Evolutionary conservation across 2,329 filamentous ascomycete species (phyloP).

Genomic region (Aureobasidium zeae): DNA sequence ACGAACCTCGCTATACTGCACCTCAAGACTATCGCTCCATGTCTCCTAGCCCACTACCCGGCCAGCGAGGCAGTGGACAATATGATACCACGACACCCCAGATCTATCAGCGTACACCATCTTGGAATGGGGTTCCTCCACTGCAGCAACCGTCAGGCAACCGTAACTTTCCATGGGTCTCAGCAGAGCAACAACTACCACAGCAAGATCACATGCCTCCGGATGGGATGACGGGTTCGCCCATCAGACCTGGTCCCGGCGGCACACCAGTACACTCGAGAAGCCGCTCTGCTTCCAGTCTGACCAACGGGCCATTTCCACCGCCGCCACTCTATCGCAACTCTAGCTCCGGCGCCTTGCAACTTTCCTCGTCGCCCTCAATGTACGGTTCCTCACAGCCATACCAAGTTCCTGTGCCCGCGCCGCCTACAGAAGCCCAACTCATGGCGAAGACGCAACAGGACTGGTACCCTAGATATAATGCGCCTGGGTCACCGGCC

Average conservation of each 20-base stretch:
- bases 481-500: background rate
- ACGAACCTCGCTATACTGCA: conserved; percentile 7
- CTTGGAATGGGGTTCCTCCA: background rate
- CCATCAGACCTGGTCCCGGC: background rate
- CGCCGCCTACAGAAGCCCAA: background rate
- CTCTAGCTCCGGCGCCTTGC: background rate
- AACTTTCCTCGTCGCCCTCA: background rate
- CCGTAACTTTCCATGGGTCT: conserved; percentile 2
- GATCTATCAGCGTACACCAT: conserved; percentile 3
- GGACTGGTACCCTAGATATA: conserved; percentile 5
- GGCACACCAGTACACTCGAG: conserved; percentile 5
- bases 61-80: conserved; percentile 11
- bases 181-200: background rate
- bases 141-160: background rate
- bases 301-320: conserved; percentile 1
- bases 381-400: conserved; percentile 6
- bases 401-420: conserved; percentile 8
- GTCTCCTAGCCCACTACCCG: conserved; percentile 8
- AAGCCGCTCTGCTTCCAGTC: background rate
- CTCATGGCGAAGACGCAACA: conserved; percentile 1
- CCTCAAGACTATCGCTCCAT: conserved; percentile 7
- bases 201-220: background rate
- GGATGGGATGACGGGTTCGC: background rate
- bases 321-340: conserved; percentile 6
- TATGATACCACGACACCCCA: conserved; percentile 4